Percentiles rank a stretch among this genome's conserved stretches.
Evolutionary conservation across 2,329 filamentous ascomycete species (phyloP).

Genomic region (Teratosphaeriaceae sp.): DNA sequence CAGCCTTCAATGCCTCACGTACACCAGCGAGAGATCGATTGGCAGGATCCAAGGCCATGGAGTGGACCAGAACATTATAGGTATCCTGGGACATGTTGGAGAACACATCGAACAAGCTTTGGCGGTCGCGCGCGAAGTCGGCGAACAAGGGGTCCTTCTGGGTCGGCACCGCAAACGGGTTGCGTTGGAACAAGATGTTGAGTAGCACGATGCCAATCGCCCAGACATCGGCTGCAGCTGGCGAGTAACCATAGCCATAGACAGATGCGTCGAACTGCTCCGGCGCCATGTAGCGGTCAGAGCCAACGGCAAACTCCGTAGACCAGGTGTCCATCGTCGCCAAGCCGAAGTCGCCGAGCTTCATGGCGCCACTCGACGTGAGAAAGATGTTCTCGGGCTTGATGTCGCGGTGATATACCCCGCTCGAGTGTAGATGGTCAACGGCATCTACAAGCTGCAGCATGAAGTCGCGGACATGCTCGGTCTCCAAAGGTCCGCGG

Average conservation of each 20-base stretch:
- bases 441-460: constrained; percentile 85
- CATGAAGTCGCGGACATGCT: constrained; percentile 97
- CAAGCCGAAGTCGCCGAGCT: constrained; percentile 93
- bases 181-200: constrained; percentile 94
- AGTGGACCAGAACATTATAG: constrained; percentile 85
- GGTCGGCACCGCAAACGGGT: constrained; percentile 87
- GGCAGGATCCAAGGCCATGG: constrained; percentile 82
- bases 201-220: constrained; percentile 93
- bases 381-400: constrained; percentile 99
- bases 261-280: constrained; percentile 91
- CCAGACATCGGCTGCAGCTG: constrained; percentile 92
- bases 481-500: constrained; percentile 84
- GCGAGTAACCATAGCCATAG: constrained; percentile 69
- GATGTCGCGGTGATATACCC: constrained; percentile 94
- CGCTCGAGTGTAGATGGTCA: constrained; percentile 82
- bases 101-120: constrained; percentile 96
- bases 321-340: constrained; percentile 87
- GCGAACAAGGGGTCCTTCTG: constrained; percentile 87
- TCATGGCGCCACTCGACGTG: constrained; percentile 78
- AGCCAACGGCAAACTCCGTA: constrained; percentile 87
- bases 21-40: constrained; percentile 77
- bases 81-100: constrained; percentile 98
- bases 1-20: constrained; percentile 69
- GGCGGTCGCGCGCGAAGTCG: constrained; percentile 88
- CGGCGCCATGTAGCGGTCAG: constrained; percentile 98